A percentile compares a stretch with the other conserved stretches of the same genome.
phyloP scores from a whole-genome alignment of 225 moss, liverwort and hornwort species.

The Marchantia polymorpha region DNA sequence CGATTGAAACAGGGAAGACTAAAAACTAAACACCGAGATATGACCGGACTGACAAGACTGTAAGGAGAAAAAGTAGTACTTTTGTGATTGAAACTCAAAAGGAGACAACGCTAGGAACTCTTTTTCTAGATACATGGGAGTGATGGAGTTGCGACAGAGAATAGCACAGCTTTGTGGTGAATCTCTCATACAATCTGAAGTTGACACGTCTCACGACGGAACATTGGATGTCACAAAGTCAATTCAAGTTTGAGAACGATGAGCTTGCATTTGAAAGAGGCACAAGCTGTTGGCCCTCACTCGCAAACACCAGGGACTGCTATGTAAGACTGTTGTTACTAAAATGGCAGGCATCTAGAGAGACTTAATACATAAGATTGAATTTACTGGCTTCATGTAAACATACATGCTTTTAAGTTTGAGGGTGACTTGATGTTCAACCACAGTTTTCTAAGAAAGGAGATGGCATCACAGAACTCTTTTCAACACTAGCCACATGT shows the following conservation, averaged over 20 bases:
- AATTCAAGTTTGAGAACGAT: not conserved
- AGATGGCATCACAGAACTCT: slow-evolving; percentile 5
- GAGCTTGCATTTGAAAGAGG: not conserved
- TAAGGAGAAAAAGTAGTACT: no score
- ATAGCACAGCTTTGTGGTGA: no score
- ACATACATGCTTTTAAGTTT: slow-evolving; percentile 7
- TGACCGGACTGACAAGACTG: not conserved
- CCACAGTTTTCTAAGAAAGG: slow-evolving; percentile 6
- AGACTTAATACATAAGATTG: no score
- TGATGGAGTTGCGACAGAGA: no score
- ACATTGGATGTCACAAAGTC: not conserved
- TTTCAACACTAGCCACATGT: slow-evolving; percentile 22
- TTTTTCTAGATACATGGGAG: no score
- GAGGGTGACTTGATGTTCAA: not conserved
- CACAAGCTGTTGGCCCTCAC: not conserved
- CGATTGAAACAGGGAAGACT: not conserved
- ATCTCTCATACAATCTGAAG: no score
- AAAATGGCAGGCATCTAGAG: no score
- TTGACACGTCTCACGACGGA: slow-evolving; percentile 3
- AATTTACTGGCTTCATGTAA: not conserved
- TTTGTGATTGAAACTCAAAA: no score
- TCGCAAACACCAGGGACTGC: no score
- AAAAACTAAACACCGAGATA: slow-evolving; percentile 1
- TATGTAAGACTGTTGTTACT: not conserved
- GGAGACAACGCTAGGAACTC: no score